phyloP scores from a whole-genome alignment of 306 rosid species.

The Begonia fuchsioides region DNA sequence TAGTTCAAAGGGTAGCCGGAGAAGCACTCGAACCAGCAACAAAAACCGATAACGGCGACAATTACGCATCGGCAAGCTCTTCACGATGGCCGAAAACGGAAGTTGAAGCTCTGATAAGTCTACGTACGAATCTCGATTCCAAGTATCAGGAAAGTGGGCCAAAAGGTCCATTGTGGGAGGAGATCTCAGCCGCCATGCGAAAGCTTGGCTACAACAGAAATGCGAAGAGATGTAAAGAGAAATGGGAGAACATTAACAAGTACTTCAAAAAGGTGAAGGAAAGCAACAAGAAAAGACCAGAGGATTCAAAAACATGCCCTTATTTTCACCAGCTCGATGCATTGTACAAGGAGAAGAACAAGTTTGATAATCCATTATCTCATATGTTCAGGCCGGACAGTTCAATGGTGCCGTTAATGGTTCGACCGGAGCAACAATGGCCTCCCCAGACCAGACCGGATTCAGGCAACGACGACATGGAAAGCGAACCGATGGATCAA shows the following conservation, averaged over 20 bases:
- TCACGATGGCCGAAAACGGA: slow-evolving; percentile 72
- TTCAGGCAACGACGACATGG: slow-evolving; percentile 7
- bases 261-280: slow-evolving; percentile 84
- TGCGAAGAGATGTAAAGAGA: slow-evolving; percentile 88
- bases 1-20: background rate
- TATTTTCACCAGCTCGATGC: slow-evolving; percentile 66
- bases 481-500: slow-evolving; percentile 7
- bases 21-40: background rate
- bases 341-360: slow-evolving; percentile 41
- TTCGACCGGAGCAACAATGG: slow-evolving; percentile 79
- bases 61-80: slow-evolving; percentile 9
- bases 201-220: slow-evolving; percentile 54
- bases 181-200: slow-evolving; percentile 65
- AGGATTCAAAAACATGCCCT: slow-evolving; percentile 78
- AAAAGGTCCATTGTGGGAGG: slow-evolving; percentile 84
- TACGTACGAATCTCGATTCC: slow-evolving; percentile 40
- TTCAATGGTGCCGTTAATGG: slow-evolving; percentile 47
- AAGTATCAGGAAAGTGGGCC: slow-evolving; percentile 66
- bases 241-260: slow-evolving; percentile 96
- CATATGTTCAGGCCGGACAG: background rate
- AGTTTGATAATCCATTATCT: background rate
- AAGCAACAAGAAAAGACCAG: slow-evolving; percentile 44
- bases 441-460: slow-evolving; percentile 16
- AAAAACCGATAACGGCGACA: slow-evolving; percentile 9
- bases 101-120: slow-evolving; percentile 47